Evolutionary conservation across 1,284 basidiomycete genomes (phyloP).

Genomic region (Puccinia novopanici): DNA sequence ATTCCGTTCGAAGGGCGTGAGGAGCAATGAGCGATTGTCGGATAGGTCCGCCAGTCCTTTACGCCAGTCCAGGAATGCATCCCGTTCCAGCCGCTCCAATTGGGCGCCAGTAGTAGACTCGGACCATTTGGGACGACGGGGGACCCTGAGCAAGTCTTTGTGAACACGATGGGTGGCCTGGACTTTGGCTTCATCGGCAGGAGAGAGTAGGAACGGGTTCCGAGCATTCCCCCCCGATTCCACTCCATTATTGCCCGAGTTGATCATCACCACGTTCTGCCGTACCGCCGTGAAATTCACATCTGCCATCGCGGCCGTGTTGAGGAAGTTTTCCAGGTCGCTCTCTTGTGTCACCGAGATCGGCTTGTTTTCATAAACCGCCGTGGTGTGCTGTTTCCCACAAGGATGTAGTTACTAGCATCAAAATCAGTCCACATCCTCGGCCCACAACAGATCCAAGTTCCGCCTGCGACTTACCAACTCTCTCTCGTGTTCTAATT

Average conservation of each 20-base stretch:
- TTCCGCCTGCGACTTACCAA: conserved; percentile 17
- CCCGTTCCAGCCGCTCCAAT: conserved; percentile 82
- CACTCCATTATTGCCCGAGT: conserved; percentile 61
- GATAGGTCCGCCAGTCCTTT: conserved; percentile 82
- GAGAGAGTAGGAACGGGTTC: conserved; percentile 84
- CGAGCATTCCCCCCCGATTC: conserved; percentile 57
- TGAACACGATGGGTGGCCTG: conserved; percentile 73
- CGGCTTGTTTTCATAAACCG: conserved; percentile 70
- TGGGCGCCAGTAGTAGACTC: conserved; percentile 73
- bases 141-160: conserved; percentile 74
- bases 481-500: conserved; percentile 34
- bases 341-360: conserved; percentile 93
- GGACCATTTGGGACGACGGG: conserved; percentile 78
- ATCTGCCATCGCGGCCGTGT: conserved; percentile 89
- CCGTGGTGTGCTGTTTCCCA: conserved; percentile 77
- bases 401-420: neutral
- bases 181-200: conserved; percentile 77
- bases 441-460: neutral
- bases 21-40: conserved; percentile 72
- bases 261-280: conserved; percentile 86
- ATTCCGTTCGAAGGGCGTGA: conserved; percentile 94
- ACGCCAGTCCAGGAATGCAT: conserved; percentile 86
- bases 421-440: conserved; percentile 5
- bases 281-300: conserved; percentile 97
- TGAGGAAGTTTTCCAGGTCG: conserved; percentile 94